These are phyloP conservation scores for Scytalidium sp. DNA, from an alignment of 2,329 filamentous ascomycete species.

Conservation along the genomic window DNA sequence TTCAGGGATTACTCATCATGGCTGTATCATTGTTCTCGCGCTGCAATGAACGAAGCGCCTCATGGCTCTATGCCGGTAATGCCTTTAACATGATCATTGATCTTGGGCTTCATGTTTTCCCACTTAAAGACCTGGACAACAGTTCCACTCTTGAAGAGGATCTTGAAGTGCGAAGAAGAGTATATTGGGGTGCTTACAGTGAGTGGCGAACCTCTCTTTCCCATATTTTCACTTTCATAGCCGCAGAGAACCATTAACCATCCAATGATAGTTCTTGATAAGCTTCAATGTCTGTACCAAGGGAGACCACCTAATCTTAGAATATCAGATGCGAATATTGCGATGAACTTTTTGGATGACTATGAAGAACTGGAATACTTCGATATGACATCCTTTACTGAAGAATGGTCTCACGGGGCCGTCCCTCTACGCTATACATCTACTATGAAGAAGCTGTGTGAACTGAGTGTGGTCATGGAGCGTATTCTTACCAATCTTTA, in stretches of 20 bases:
- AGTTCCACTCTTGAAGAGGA: conserved; percentile 24
- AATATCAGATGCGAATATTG: conserved; percentile 41
- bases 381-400: conserved; percentile 36
- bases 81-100: conserved; percentile 52
- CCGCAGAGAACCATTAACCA: conserved; percentile 1
- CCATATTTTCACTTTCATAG: not conserved
- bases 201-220: no score
- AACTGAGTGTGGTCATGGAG: conserved; percentile 45
- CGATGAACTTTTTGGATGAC: conserved; percentile 44
- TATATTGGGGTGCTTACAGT: conserved; percentile 31
- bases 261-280: conserved; percentile 37
- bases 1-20: conserved; percentile 50
- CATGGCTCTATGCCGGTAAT: conserved; percentile 55
- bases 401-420: conserved; percentile 25
- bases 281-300: conserved; percentile 53
- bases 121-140: conserved; percentile 20
- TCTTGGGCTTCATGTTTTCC: conserved; percentile 50
- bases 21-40: conserved; percentile 46
- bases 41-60: conserved; percentile 44
- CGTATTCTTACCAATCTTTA: conserved; percentile 40
- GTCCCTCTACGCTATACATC: conserved; percentile 38
- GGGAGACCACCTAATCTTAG: conserved; percentile 47
- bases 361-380: conserved; percentile 51
- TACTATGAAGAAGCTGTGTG: conserved; percentile 34
- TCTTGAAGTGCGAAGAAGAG: conserved; percentile 27